Conservation (phyloP, 768 basidiomycete species). For the Galerina sulciceps region DNA sequence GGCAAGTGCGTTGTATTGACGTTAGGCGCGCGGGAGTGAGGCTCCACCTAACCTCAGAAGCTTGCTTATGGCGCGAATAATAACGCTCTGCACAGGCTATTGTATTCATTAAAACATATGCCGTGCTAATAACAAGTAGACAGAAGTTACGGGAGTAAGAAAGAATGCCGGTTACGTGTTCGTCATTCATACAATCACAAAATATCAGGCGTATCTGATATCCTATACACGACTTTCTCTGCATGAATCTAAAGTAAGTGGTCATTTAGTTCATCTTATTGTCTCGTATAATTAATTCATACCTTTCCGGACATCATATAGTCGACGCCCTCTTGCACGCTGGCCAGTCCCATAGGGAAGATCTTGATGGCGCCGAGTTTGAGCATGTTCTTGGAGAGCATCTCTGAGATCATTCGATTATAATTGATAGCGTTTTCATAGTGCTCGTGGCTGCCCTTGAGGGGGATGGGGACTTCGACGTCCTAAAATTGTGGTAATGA, state of each 20-base stretch:
- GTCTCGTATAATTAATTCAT: background rate
- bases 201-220: conserved; percentile 17
- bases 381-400: conserved; percentile 13
- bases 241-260: conserved; percentile 13
- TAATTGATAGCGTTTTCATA: conserved; percentile 19
- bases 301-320: conserved; percentile 20
- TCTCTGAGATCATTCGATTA: conserved; percentile 17
- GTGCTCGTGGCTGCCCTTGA: conserved; percentile 12
- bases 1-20: no score
- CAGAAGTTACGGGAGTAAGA: background rate
- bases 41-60: no score
- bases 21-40: no score
- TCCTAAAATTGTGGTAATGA: background rate
- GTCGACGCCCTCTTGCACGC: conserved; percentile 19
- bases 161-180: background rate
- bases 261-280: background rate
- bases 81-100: no score
- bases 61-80: no score
- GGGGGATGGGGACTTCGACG: conserved; percentile 3
- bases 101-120: no score
- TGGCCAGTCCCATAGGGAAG: conserved; percentile 22
- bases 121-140: background rate
- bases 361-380: conserved; percentile 21
- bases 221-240: conserved; percentile 19
- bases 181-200: no score